Base-by-base conservation (phyloP, 805 yeast genomes). In the Yamadazyma phyllophila region DNA sequence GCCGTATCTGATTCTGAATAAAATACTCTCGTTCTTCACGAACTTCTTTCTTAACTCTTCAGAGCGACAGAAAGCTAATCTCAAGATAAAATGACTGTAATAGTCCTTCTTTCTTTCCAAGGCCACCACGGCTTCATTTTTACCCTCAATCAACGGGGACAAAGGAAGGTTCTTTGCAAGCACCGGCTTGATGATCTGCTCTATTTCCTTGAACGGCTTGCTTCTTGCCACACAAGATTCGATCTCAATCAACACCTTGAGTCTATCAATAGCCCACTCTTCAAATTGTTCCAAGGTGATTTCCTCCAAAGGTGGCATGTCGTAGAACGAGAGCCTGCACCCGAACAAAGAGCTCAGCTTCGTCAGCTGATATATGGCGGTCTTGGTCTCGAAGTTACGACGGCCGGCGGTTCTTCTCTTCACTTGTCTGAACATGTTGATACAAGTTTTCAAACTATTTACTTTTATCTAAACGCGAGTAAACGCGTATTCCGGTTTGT, bases 211-310 rank as follows among this genome's bases (percentile, higher is more conserved):
- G 39, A 77, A 59, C 1, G 77, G 63, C 56, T 82, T 81, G 48
- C 83, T 82, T 54, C 95, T 74, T 17, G 84, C 80, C 36, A 76
- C 58, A 51, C 86, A 80, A 1, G 88, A 77, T 58, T 92, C 97
- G 41, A 94, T 83, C 60, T 89, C 96, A 44, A 90, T 77, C 47
- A 94, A 72, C 7, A 94, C 80, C 59, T 85, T 82, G 51, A 92
- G 73, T 48, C 99, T 71, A 59, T 92, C 98, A 44, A 94, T 84
- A 4, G 98, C 98, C 97, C 97, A 94, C 4, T 76, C 74, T 66
- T 94, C 99, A 65, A 94, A 94, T 57, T 94, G 88, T 52, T 91
- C 97, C 13, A 94, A 65, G 0, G 97, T 88, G 56, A 94, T 83
- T 64, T 94, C 98, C 11, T 83, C 82, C 27, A 76, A 66, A 0